Evolutionary conservation across 2,329 filamentous ascomycete species (phyloP).

Genomic region (Aphanoascus verrucosus): DNA sequence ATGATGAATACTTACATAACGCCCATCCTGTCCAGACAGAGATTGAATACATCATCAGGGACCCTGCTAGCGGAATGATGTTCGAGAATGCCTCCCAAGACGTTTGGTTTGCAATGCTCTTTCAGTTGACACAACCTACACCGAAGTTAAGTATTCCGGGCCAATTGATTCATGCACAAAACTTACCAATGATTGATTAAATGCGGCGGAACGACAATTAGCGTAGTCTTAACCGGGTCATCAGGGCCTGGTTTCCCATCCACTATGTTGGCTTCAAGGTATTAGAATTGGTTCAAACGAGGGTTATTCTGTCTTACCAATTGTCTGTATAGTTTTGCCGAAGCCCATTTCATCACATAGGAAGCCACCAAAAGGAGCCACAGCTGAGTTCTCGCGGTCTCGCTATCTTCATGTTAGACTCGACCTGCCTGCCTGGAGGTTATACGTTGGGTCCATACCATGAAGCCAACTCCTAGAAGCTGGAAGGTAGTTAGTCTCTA

Average conservation of each 20-base stretch:
- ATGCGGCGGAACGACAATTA: conserved; percentile 30
- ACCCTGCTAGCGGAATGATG: conserved; percentile 21
- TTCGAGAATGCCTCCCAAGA: conserved; percentile 19
- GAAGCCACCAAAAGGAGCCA: conserved; percentile 27
- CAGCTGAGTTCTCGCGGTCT: conserved; percentile 21
- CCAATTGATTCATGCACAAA: too few relatives aligned
- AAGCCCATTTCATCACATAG: conserved; percentile 35
- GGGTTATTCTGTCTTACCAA: conserved; percentile 20
- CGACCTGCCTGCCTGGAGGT: not conserved
- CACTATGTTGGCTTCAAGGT: conserved; percentile 26
- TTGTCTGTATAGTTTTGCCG: conserved; percentile 31
- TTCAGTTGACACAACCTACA: conserved; percentile 24
- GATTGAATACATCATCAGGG: conserved; percentile 16
- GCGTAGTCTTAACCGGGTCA: conserved; percentile 23
- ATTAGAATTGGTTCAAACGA: conserved; percentile 8
- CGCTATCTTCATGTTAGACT: conserved; percentile 20
- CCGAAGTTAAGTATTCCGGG: too few relatives aligned
- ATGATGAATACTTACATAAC: conserved; percentile 19
- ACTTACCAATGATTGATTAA: conserved; percentile 28
- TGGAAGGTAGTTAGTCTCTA: conserved; percentile 14
- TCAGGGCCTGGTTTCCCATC: conserved; percentile 23
- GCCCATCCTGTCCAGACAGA: conserved; percentile 17
- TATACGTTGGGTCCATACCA: conserved; percentile 19
- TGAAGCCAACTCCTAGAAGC: conserved; percentile 26
- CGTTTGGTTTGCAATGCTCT: conserved; percentile 22